Conservation (phyloP, 805 yeast species). For the Myxozyma vanderwaltii region DNA sequence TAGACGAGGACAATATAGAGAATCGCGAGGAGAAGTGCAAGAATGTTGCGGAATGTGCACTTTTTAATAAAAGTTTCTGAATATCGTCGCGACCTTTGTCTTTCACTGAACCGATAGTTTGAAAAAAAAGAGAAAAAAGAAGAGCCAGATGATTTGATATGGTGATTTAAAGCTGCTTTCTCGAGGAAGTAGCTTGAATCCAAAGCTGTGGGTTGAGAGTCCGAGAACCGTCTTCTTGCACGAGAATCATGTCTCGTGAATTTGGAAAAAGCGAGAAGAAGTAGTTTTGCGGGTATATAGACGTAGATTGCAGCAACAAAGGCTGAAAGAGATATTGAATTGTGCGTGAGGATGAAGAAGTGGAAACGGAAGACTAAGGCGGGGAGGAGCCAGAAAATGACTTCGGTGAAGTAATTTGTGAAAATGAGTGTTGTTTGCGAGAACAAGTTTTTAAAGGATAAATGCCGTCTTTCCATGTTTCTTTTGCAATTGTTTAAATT, state of each 20-base stretch:
- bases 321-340: conserved; percentile 17
- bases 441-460: too few species aligned
- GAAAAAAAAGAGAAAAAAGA: background rate
- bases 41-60: background rate
- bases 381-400: conserved; percentile 21
- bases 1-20: background rate
- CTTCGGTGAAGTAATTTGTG: background rate
- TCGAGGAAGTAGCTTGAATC: background rate
- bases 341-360: conserved; percentile 25
- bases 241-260: background rate
- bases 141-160: background rate
- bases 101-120: background rate
- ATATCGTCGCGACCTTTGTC: background rate
- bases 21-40: background rate
- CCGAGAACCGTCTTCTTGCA: background rate
- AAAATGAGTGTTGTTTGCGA: too few species aligned
- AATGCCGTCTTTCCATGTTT: too few species aligned
- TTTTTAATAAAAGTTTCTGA: background rate
- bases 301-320: conserved; percentile 19
- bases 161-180: background rate
- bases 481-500: too few species aligned
- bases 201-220: background rate
- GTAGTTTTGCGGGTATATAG: conserved; percentile 18
- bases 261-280: background rate
- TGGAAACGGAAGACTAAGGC: conserved; percentile 14